Evolutionary conservation across 2,329 filamentous ascomycete species (phyloP).

Genomic region (Monilinia polystroma): DNA sequence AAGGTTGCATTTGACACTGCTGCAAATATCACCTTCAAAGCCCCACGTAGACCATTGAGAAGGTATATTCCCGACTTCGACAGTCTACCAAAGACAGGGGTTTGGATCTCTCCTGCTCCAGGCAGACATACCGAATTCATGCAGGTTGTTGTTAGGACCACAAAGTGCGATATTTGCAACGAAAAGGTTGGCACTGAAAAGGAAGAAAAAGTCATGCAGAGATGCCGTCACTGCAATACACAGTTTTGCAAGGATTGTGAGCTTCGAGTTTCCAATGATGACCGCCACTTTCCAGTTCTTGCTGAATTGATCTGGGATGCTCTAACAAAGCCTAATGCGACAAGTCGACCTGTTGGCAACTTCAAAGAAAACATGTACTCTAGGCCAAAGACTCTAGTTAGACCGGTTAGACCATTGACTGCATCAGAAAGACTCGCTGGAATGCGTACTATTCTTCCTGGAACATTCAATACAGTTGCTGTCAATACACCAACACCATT

Average conservation of each 20-base stretch:
- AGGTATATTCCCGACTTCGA: neutral
- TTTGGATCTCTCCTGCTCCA: slow-evolving; percentile 10
- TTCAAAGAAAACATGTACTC: slow-evolving; percentile 2
- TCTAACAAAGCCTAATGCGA: slow-evolving; percentile 1
- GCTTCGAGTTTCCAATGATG: neutral
- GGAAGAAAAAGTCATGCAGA: neutral
- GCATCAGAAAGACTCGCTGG: neutral
- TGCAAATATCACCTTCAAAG: neutral
- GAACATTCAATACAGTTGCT: neutral
- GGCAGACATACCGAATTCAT: neutral
- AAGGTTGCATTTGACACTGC: neutral
- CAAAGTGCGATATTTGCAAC: slow-evolving; percentile 19
- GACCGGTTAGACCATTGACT: slow-evolving; percentile 1
- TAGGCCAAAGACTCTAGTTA: neutral
- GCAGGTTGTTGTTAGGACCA: slow-evolving; percentile 12
- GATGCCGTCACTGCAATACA: slow-evolving; percentile 1
- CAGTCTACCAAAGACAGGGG: neutral
- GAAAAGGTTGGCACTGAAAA: neutral
- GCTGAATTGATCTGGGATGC: slow-evolving; percentile 11
- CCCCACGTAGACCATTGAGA: neutral
- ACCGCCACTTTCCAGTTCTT: neutral
- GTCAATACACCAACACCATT: neutral
- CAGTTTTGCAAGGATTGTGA: slow-evolving; percentile 9
- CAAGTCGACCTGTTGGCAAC: neutral
- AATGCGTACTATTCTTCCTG: neutral